These are phyloP conservation scores for Starmera quercuum DNA, from an alignment of 805 yeast genomes.

Conservation along the genomic window DNA sequence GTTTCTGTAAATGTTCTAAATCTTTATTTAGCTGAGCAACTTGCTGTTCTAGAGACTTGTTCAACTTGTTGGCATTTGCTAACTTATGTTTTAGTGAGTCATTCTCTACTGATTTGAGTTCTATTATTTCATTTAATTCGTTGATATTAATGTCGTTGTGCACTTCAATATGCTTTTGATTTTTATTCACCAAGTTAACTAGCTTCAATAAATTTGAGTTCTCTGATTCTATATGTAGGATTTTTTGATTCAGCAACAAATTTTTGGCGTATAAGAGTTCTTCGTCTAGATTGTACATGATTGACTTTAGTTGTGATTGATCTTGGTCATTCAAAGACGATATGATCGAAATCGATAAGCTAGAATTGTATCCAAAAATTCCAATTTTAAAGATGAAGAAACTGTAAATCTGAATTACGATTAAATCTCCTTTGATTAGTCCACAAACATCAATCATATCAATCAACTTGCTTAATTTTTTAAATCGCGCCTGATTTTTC, in stretches of 20 bases:
- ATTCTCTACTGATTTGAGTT: background rate
- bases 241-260: slow-evolving; percentile 11
- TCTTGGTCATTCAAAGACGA: slow-evolving; percentile 8
- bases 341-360: slow-evolving; percentile 5
- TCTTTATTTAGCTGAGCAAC: background rate
- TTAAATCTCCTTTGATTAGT: background rate
- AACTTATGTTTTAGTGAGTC: background rate
- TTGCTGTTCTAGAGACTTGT: slow-evolving; percentile 2
- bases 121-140: background rate
- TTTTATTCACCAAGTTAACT: too few species aligned
- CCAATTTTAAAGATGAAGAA: background rate
- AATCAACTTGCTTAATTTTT: background rate
- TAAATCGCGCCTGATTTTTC: background rate
- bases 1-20: too few species aligned
- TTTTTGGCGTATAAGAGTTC: slow-evolving; percentile 13
- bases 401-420: background rate
- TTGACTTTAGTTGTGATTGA: slow-evolving; percentile 8
- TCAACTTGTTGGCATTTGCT: slow-evolving; percentile 6
- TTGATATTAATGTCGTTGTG: background rate
- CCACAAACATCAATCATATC: background rate
- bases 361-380: background rate
- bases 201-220: slow-evolving; percentile 2
- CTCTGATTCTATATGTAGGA: slow-evolving; percentile 9
- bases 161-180: background rate
- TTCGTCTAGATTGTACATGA: slow-evolving; percentile 11